Evolutionary conservation across 345 rosid species (phyloP), one percentile per base, ranked within the genome.

Genomic region (Schrenkiella parvula): DNA sequence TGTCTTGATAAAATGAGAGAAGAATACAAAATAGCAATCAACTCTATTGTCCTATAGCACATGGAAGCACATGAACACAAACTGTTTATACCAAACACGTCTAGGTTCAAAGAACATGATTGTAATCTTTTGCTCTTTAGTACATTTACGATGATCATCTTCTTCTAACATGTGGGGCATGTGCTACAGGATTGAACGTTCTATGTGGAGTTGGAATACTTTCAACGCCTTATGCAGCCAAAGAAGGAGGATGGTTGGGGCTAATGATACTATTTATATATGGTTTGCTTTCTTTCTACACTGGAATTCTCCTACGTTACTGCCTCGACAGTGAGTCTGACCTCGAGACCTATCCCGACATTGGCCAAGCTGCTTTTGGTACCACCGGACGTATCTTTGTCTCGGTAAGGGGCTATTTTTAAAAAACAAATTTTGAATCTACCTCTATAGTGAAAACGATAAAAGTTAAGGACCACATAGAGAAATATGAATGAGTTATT

Each of bases 331-430:
- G 98, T 68, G 85, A 85, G 79, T 88, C 97, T 2, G 99, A 85
- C 12, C 88, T 95, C 5, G 96, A 89, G 81, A 95, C 99, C 28
- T 95, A 91, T 79, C 99, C 99, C 0, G 99, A 95, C 68, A 89
- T 95, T 34, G 99, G 99, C 47, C 96, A 91, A 66, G 98, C 96
- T n/a, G 99, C 99, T 0, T 95, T 89, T 72, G 99, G 99, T 1
- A 84, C 88, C 0, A 61, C 68, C 0, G 99, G 99, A 37, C 82
- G 99, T 64, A 66, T 91, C 21, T 85, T 76, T 76, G 80, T 88
- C 75, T 95, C 99, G 61, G 99, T 95, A 84, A 79, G 85, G 62
- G n/a, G 1, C 15, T 66, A 23, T 2, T 18, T 31, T 9, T 11
- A 0, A n/a, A n/a, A n/a, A n/a, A n/a, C n/a, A n/a, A n/a, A n/a